phyloP scores from a whole-genome alignment of 2,329 filamentous ascomycete species.

The Plenodomus biglobosus region DNA sequence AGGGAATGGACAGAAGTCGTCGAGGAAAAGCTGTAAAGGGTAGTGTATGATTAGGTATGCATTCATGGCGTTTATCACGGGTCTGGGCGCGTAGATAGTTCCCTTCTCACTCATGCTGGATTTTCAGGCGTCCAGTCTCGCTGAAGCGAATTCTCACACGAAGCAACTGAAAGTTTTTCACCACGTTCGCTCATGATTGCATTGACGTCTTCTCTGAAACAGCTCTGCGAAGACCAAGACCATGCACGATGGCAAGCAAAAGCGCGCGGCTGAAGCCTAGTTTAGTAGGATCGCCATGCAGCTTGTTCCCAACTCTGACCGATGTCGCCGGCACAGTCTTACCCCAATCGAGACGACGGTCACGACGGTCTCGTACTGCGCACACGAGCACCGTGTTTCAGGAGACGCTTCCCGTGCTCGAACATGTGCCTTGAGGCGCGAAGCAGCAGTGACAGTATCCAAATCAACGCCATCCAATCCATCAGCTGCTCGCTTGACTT shows the following conservation, averaged over 20 bases:
- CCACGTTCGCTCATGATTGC: not conserved
- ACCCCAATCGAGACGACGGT: constrained; percentile 19
- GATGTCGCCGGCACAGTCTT: constrained; percentile 16
- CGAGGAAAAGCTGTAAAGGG: constrained; percentile 25
- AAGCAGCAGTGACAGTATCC: constrained; percentile 1
- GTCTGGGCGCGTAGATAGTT: constrained; percentile 1
- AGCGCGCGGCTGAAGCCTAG: constrained; percentile 11
- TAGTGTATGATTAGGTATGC: constrained; percentile 2
- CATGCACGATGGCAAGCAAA: not conserved
- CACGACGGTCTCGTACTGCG: constrained; percentile 8
- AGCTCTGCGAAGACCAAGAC: not conserved
- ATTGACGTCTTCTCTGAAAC: not conserved
- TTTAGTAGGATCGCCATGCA: no score
- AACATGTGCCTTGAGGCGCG: constrained; percentile 7
- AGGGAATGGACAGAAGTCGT: constrained; percentile 37
- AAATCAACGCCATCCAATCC: constrained; percentile 6
- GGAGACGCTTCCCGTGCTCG: constrained; percentile 15
- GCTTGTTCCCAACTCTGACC: constrained; percentile 4
- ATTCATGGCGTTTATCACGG: constrained; percentile 6
- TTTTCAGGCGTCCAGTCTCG: not conserved
- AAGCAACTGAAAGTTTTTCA: not conserved
- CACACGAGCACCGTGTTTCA: constrained; percentile 20
- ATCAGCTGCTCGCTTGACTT: constrained; percentile 1
- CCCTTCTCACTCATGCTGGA: constrained; percentile 10
- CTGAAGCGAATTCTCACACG: not conserved